Evolutionary conservation across 1,139 yeast genomes (phyloP).

Genomic region (Pichia sp.): DNA sequence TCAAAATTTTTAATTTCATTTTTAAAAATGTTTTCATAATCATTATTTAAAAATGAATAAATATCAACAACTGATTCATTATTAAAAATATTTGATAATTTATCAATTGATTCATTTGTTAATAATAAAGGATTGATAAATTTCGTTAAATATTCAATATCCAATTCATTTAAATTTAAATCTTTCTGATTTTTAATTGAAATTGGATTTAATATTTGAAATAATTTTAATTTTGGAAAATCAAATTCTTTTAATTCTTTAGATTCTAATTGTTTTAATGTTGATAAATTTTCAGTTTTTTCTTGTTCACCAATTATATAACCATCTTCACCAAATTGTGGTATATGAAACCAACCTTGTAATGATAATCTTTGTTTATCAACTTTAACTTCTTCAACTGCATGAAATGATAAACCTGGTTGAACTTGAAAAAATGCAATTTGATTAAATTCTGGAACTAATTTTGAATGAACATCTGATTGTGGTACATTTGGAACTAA

Average conservation of each 20-base stretch:
- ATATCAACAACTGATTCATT: slow-evolving; percentile 70
- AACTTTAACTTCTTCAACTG: slow-evolving; percentile 92
- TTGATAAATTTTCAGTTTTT: slow-evolving; percentile 65
- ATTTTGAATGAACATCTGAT: slow-evolving; percentile 60
- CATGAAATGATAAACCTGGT: slow-evolving; percentile 95
- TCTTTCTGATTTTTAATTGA: slow-evolving; percentile 21
- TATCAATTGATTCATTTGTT: slow-evolving; percentile 34
- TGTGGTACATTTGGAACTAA: slow-evolving; percentile 85
- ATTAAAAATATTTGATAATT: slow-evolving; percentile 46
- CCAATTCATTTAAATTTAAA: slow-evolving; percentile 30
- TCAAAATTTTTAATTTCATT: slow-evolving; percentile 47
- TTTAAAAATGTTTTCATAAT: slow-evolving; percentile 44
- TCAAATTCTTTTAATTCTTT: slow-evolving; percentile 75
- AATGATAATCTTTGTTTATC: slow-evolving; percentile 85
- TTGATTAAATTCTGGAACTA: slow-evolving; percentile 92
- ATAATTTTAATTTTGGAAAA: slow-evolving; percentile 56
- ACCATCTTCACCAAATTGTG: slow-evolving; percentile 88
- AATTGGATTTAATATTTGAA: slow-evolving; percentile 27
- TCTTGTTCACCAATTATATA: slow-evolving; percentile 75
- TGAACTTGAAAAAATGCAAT: slow-evolving; percentile 93
- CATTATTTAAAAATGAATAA: slow-evolving; percentile 51
- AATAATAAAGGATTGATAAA: slow-evolving; percentile 57
- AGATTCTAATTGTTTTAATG: slow-evolving; percentile 74
- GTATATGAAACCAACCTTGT: slow-evolving; percentile 99
- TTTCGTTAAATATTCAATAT: slow-evolving; percentile 40